phyloP scores from a whole-genome alignment of 1,284 basidiomycete species.

The Naganishia liquefaciens region DNA sequence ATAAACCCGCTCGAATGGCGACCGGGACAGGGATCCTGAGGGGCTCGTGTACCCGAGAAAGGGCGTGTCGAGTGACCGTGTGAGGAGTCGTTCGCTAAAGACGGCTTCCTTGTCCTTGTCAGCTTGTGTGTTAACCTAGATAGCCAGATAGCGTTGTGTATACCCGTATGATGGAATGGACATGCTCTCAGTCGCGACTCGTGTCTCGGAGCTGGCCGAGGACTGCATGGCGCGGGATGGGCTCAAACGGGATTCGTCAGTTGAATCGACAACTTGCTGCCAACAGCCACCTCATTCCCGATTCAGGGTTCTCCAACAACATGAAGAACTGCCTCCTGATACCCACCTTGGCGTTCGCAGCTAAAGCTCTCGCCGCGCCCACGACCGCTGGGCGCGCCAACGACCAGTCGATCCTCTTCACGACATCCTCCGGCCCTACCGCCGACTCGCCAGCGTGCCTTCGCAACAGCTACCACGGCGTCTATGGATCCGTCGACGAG shows the following conservation, averaged over 20 bases:
- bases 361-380: constrained; percentile 1
- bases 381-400: neutral
- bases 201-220: neutral
- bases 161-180: no score
- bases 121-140: neutral
- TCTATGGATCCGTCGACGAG: constrained; percentile 38
- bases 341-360: neutral
- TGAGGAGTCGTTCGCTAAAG: neutral
- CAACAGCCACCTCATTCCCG: no score
- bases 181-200: neutral
- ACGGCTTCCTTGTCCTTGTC: neutral
- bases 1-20: neutral
- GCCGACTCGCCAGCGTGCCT: constrained; percentile 34
- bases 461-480: constrained; percentile 38
- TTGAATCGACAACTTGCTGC: no score
- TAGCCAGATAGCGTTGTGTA: neutral
- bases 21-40: constrained; percentile 1
- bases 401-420: constrained; percentile 12
- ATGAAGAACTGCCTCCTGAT: neutral
- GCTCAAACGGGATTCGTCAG: neutral
- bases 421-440: constrained; percentile 13
- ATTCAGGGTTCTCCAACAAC: no score
- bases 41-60: neutral
- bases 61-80: constrained; percentile 13
- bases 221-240: neutral